Conservation (phyloP, 805 yeast genomes). For the Candida silvicultrix region DNA sequence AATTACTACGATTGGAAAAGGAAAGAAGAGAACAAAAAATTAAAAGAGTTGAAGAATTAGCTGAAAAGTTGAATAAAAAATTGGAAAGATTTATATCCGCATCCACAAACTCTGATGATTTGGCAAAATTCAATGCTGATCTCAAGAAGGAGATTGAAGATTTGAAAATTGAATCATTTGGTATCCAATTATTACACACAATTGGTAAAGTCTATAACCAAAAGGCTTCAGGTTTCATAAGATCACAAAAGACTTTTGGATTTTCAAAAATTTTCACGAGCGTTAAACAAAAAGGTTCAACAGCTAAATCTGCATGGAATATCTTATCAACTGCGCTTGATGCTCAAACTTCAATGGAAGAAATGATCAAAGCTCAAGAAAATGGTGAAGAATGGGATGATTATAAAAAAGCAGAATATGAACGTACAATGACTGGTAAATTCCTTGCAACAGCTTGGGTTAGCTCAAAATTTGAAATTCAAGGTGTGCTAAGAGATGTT, state of each 20-base stretch:
- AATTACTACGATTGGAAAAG: conserved; percentile 42
- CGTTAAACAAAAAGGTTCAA: conserved; percentile 77
- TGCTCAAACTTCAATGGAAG: conserved; percentile 74
- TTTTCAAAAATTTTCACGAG: conserved; percentile 77
- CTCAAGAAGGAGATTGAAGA: conserved; percentile 64
- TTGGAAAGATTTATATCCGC: conserved; percentile 41
- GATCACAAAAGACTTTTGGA: conserved; percentile 79
- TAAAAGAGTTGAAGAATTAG: conserved; percentile 43
- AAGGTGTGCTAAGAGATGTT: conserved; percentile 71
- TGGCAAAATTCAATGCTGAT: conserved; percentile 42
- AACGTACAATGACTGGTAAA: conserved; percentile 79
- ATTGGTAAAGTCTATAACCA: conserved; percentile 74
- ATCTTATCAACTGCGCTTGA: conserved; percentile 82
- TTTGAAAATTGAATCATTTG: conserved; percentile 91
- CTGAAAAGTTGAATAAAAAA: conserved; percentile 39
- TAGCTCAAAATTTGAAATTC: conserved; percentile 82
- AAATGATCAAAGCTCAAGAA: conserved; percentile 64
- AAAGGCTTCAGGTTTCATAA: conserved; percentile 68
- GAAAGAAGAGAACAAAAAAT: conserved; percentile 46
- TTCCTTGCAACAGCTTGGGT: conserved; percentile 94
- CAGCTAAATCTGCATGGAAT: conserved; percentile 77
- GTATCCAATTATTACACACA: conserved; percentile 76
- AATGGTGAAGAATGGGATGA: conserved; percentile 46
- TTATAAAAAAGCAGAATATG: conserved; percentile 69
- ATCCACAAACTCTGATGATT: conserved; percentile 38